phyloP scores from a whole-genome alignment of 1,284 basidiomycete species.

The Trichosporon sp. region DNA sequence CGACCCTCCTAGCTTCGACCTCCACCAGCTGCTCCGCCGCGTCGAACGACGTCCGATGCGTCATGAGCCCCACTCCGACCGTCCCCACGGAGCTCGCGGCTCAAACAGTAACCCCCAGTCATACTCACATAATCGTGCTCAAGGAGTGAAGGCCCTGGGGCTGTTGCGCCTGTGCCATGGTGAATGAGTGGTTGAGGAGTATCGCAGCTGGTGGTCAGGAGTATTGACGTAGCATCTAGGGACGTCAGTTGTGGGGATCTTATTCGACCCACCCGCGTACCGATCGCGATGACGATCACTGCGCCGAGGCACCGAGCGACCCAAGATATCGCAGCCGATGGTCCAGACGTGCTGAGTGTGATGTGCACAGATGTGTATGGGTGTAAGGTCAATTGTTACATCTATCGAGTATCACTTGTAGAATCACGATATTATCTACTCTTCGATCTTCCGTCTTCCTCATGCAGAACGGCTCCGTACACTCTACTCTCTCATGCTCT shows the following conservation, averaged over 20 bases:
- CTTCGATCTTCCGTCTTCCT: not conserved
- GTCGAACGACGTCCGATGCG: not conserved
- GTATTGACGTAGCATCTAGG: constrained; percentile 14
- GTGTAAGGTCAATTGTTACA: not conserved
- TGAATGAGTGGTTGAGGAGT: constrained; percentile 16
- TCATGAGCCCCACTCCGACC: too few species aligned
- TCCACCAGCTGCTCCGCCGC: not conserved
- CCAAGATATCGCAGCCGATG: not conserved
- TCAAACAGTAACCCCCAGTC: too few species aligned
- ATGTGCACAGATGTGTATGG: not conserved
- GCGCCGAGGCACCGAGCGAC: not conserved
- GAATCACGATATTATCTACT: constrained; percentile 9
- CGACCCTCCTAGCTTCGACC: not conserved
- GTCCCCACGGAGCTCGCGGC: too few species aligned
- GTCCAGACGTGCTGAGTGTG: not conserved
- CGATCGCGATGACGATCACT: constrained; percentile 4
- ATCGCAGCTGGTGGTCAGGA: not conserved
- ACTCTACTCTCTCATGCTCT: not conserved
- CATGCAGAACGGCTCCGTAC: not conserved
- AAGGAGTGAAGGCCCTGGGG: constrained; percentile 50
- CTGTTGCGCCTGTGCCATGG: constrained; percentile 34
- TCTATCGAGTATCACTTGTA: constrained; percentile 14
- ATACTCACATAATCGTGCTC: constrained; percentile 52
- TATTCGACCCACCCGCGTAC: not conserved
- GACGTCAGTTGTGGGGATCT: not conserved